Evolutionary conservation across 169 alveolate species (phyloP), one percentile per base, ranked within the genome.

Genomic region (Plasmodium coatneyi): DNA sequence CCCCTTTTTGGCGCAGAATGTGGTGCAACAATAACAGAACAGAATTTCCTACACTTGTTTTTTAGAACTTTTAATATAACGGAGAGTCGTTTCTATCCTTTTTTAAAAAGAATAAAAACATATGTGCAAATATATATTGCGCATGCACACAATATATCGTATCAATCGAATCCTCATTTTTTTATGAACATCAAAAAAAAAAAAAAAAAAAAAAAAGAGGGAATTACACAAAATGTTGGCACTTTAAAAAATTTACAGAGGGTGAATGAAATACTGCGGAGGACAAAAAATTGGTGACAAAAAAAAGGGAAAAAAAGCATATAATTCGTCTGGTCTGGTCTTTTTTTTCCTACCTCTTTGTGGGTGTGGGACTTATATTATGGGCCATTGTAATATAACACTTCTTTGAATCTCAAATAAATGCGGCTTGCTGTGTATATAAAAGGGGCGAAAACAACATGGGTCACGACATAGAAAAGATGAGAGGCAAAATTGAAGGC

Each of bases 351-450:
- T 66, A 25, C 36, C 60, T 12, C 25, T 22, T 66, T 66, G 14
- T 66, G 39, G 36, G 12, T 46, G 41, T 49, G 22, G 22, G 30
- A 5, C 56, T 39, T n/a, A 19, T 41, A 36, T 56, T 66, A 87
- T 16, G 89, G 87, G 32, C 46, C 82, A 43, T 25, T 52, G 70
- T 87, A 87, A 84, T 28, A 87, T 36, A 87, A 79, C 22, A 54
- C 70, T 34, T 87, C 87, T 34, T 87, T 78, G 81, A 78, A 78
- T 22, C 89, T 32, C 22, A 78, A 78, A 87, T 87, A 87, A 87
- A 87, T 87, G 72, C 87, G 89, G 54, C 89, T 87, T 54, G 93
- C 93, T 87, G 41, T n/a, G 28, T 66, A 10, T 66, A 87, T 78
- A 86, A 49, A 19, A 60, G 71, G 74, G 70, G 36, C 22, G 80